Conservation (phyloP, 169 alveolate genomes). For the Cyclospora cayetanensis region DNA sequence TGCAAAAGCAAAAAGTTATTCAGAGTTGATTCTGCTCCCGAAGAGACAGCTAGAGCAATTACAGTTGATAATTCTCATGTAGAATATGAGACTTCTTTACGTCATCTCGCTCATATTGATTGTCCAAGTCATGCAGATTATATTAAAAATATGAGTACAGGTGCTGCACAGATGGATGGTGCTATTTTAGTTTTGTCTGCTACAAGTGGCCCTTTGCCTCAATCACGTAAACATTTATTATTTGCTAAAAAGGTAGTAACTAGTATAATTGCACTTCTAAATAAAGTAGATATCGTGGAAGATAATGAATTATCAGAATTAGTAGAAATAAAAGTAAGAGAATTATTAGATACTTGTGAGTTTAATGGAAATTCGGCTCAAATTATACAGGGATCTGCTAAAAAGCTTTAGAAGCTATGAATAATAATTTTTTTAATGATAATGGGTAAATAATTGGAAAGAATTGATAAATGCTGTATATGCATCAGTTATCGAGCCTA, state of each 20-base stretch:
- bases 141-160: conserved; percentile 97
- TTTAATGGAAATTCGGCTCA: conserved; percentile 82
- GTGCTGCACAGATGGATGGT: conserved; percentile 96
- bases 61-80: conserved; percentile 94
- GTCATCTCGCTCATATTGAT: conserved; percentile 97
- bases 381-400: conserved; percentile 93
- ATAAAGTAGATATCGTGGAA: conserved; percentile 91
- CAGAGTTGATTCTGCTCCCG: conserved; percentile 93
- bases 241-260: conserved; percentile 87
- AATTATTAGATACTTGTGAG: background rate
- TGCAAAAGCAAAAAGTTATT: conserved; percentile 80
- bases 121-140: conserved; percentile 97
- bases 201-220: conserved; percentile 97
- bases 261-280: conserved; percentile 89
- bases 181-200: conserved; percentile 96
- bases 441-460: no score
- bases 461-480: no score
- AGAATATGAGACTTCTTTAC: conserved; percentile 88
- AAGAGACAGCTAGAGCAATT: conserved; percentile 95
- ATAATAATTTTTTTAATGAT: no score
- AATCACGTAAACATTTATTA: conserved; percentile 91
- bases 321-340: conserved; percentile 92
- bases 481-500: no score
- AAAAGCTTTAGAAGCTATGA: conserved; percentile 49
- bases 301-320: conserved; percentile 93